Base-by-base conservation (phyloP, 1,284 basidiomycete species). In the Laetiporus sulphureus region DNA sequence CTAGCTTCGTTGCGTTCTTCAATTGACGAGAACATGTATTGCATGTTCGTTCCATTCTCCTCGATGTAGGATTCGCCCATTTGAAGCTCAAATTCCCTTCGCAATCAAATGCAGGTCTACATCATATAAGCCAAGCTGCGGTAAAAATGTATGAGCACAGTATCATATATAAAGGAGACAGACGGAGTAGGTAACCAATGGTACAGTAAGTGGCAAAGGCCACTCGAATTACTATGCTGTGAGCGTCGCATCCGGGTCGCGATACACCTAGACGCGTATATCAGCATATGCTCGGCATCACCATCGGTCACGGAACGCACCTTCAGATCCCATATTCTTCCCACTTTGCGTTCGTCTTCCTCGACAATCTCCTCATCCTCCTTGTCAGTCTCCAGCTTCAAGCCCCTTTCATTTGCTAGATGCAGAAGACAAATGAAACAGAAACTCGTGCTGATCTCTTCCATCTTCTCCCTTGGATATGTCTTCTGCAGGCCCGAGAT, bases 401-500 rank as follows among this genome's bases (percentile, higher is more conserved):
- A 71, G 1, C 94, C 94, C 58, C 91, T 90, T 61, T 98, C 93
- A 59, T 98, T 96, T 33, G 93, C 94, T 31, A 99, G 71, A 67
- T 97, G 93, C 24, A 96, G 67, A 25, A 99, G 67, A 59, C 95
- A 99, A 62, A 99, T 99, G 71, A 99, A 99, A 65, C 95, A 99
- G 79, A 97, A 99, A 48, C 91, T 96, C 7, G 96, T 99, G 61
- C 92, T 96, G 62, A 99, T 97, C 55, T 99, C 96, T 34, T 88
- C 83, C 84, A 99, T 88, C 71, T 94, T 96, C 33, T 97, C 92
- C 47, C 72, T 72, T 0, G 95, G 89, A 63, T 99, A 99, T 6
- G 83, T 77, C 38, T 69, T 73, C 50, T 88, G 81, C 27, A 99
- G 71, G 13, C 81, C 83, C 1, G 79, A 74, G 49, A 99, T 88